Evolutionary conservation across 2,329 filamentous ascomycete genomes (phyloP).

Genomic region (Trichoderma oligosporum): DNA sequence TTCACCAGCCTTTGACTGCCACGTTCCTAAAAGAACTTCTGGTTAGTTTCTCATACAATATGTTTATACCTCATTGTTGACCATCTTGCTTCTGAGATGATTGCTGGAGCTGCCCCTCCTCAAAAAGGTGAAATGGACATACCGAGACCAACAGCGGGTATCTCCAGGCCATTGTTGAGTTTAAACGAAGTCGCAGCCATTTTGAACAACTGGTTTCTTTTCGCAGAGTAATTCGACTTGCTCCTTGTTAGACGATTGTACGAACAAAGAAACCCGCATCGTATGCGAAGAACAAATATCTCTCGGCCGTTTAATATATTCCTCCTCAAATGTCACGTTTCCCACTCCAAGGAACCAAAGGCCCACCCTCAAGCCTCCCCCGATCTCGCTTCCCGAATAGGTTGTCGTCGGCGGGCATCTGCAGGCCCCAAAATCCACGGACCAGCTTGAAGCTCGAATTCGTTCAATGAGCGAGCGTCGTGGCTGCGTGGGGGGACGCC

Average conservation of each 20-base stretch:
- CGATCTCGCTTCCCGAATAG: slow-evolving; percentile 18
- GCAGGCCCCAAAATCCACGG: slow-evolving; percentile 1
- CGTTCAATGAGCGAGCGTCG: neutral
- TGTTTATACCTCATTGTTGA: too few species aligned
- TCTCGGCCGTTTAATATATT: neutral
- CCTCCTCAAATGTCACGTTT: neutral
- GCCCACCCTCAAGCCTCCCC: neutral
- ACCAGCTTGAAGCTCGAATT: neutral
- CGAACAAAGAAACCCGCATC: neutral
- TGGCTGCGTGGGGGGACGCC: slow-evolving; percentile 15
- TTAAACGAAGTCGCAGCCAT: slow-evolving; percentile 56
- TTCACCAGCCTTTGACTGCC: slow-evolving; percentile 59
- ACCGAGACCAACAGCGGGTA: slow-evolving; percentile 63
- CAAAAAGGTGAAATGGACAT: slow-evolving; percentile 25
- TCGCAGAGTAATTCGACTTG: neutral
- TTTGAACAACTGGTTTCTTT: neutral
- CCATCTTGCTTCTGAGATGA: too few species aligned
- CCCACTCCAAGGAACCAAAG: neutral
- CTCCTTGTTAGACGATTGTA: too few species aligned
- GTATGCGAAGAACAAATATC: neutral
- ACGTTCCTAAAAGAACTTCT: slow-evolving; percentile 50
- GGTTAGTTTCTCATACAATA: neutral
- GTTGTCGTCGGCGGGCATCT: slow-evolving; percentile 17
- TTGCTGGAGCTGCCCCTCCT: slow-evolving; percentile 13
- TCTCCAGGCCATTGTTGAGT: slow-evolving; percentile 61